Evolutionary conservation across 1,284 basidiomycete genomes (phyloP).

Genomic region (Ustilago lituana): DNA sequence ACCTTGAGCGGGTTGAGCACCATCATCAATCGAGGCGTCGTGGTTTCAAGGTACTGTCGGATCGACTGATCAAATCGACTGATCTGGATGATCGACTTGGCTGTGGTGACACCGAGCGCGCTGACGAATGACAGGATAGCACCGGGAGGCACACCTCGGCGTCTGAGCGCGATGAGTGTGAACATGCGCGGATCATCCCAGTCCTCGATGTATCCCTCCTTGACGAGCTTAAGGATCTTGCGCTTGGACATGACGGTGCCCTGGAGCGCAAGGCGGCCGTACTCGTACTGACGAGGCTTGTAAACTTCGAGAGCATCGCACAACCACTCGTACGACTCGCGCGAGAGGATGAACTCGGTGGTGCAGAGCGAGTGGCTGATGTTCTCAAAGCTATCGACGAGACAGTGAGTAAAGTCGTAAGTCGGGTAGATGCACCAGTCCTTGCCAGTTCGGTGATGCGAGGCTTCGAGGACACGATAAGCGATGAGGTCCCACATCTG

Average conservation of each 20-base stretch:
- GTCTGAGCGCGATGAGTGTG: conserved; percentile 91
- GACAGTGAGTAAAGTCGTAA: conserved; percentile 98
- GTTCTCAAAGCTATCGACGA: conserved; percentile 98
- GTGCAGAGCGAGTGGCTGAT: conserved; percentile 99
- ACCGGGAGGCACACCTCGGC: conserved; percentile 93
- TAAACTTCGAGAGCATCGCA: conserved; percentile 96
- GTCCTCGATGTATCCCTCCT: conserved; percentile 82
- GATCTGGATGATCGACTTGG: conserved; percentile 82
- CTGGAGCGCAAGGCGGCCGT: conserved; percentile 90
- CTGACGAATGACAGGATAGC: conserved; percentile 94
- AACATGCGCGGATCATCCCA: conserved; percentile 99
- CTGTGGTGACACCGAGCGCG: conserved; percentile 88
- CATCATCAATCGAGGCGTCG: conserved; percentile 90
- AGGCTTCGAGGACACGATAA: conserved; percentile 88
- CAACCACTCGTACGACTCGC: conserved; percentile 98
- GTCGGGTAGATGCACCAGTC: conserved; percentile 91
- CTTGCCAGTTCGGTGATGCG: conserved; percentile 91
- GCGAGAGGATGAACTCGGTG: conserved; percentile 93
- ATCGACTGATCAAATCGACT: conserved; percentile 89
- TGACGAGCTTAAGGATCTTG: conserved; percentile 90
- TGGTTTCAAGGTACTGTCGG: conserved; percentile 87
- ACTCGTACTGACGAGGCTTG: conserved; percentile 98
- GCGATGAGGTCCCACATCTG: conserved; percentile 99
- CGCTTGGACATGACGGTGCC: conserved; percentile 98
- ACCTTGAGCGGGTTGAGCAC: conserved; percentile 90